A percentile compares a stretch with the other conserved stretches of the same genome.
Evolutionary conservation across 163 green algal genomes (phyloP).

Genomic region (Picocystis sp.): DNA sequence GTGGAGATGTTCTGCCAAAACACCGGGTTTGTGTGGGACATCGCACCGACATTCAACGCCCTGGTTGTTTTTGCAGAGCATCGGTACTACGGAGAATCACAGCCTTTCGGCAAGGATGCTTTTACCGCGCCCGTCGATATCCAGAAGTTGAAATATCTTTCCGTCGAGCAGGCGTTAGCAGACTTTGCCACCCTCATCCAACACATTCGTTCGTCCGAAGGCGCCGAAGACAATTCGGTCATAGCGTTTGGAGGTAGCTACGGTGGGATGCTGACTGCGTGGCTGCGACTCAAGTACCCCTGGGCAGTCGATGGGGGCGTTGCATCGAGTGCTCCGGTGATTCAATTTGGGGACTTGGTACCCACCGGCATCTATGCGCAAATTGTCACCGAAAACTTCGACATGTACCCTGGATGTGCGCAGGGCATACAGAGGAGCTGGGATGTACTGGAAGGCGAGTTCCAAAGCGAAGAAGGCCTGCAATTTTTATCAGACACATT

Average conservation of each 20-base stretch:
- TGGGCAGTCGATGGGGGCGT: constrained; percentile 32
- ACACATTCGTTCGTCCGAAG: constrained; percentile 4
- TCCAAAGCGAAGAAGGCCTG: too few relatives aligned
- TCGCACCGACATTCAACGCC: constrained; percentile 44
- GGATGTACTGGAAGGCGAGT: too few relatives aligned
- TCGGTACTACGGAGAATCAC: constrained; percentile 61
- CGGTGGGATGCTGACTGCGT: constrained; percentile 61
- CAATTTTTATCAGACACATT: too few relatives aligned
- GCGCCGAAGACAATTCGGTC: constrained; percentile 5
- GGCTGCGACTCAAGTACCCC: constrained; percentile 71
- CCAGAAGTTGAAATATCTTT: constrained; percentile 55
- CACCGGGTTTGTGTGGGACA: constrained; percentile 78
- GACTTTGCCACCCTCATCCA: constrained; percentile 69
- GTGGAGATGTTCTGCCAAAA: constrained; percentile 37
- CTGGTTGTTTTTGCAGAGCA: constrained; percentile 82
- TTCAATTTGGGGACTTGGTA: constrained; percentile 7
- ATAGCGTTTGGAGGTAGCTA: constrained; percentile 25
- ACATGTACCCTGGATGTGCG: too few relatives aligned
- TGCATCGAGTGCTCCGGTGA: constrained; percentile 20
- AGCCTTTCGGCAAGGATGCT: constrained; percentile 35
- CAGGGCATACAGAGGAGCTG: too few relatives aligned
- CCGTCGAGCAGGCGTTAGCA: constrained; percentile 62
- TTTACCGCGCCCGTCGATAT: constrained; percentile 11
- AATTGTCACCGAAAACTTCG: too few relatives aligned
- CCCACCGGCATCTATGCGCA: too few relatives aligned